Evolutionary conservation across 1,284 basidiomycete species (phyloP).

Genomic region (Apiotrichum montevideense): DNA sequence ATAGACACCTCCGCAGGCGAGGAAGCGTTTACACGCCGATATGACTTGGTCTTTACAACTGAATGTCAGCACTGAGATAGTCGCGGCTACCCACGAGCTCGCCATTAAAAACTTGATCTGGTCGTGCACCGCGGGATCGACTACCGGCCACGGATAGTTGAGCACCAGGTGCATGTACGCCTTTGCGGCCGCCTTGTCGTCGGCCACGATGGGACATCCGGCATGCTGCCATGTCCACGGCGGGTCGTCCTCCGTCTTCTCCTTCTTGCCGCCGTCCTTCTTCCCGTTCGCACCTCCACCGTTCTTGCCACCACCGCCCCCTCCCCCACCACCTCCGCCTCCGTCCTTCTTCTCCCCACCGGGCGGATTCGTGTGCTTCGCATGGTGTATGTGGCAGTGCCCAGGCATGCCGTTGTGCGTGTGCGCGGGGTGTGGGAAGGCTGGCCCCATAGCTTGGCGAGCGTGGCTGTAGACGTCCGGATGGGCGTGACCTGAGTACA

Average conservation of each 20-base stretch:
- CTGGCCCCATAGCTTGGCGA: no score
- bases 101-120: neutral
- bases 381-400: neutral
- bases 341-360: neutral
- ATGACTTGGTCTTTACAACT: neutral
- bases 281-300: neutral
- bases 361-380: neutral
- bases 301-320: no score
- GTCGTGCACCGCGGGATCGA: neutral
- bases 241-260: neutral
- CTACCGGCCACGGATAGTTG: neutral
- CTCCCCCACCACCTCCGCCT: no score
- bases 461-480: no score
- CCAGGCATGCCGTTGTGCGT: no score
- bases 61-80: neutral
- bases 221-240: neutral
- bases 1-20: neutral
- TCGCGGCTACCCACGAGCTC: neutral
- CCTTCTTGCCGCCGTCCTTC: neutral
- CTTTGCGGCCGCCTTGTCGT: neutral
- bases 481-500: no score
- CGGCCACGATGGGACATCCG: neutral
- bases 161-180: slow-evolving; percentile 1
- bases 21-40: neutral
- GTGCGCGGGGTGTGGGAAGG: no score